phyloP scores from a whole-genome alignment of 2,329 filamentous ascomycete genomes.

The Colletotrichum liriopes region DNA sequence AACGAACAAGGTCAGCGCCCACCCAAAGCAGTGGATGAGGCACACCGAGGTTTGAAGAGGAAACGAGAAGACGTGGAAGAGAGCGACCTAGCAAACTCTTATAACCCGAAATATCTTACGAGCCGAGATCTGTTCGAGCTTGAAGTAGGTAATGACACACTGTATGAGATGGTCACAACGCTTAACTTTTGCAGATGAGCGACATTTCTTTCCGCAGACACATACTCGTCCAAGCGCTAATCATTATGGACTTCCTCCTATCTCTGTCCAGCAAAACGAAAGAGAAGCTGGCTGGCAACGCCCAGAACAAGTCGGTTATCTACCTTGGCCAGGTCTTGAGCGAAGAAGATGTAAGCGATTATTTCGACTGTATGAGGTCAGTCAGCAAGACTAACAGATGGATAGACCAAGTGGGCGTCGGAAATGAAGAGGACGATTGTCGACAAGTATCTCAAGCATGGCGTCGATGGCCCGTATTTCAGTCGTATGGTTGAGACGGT shows the following conservation, averaged over 20 bases:
- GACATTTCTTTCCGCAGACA: constrained; percentile 95
- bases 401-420: constrained; percentile 84
- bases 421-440: constrained; percentile 85
- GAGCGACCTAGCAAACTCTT: constrained; percentile 76
- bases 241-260: constrained; percentile 95
- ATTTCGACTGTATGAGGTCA: not conserved
- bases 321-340: constrained; percentile 82
- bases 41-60: constrained; percentile 77
- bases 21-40: constrained; percentile 73
- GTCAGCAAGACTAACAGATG: constrained; percentile 30
- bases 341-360: constrained; percentile 83
- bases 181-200: constrained; percentile 75
- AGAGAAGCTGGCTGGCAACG: constrained; percentile 78
- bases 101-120: constrained; percentile 99
- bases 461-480: constrained; percentile 91
- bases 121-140: constrained; percentile 96
- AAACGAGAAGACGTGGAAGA: constrained; percentile 73
- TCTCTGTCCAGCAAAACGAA: constrained; percentile 88
- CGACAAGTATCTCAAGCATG: constrained; percentile 84
- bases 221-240: constrained; percentile 94
- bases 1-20: constrained; percentile 63
- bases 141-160: constrained; percentile 72
- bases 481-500: constrained; percentile 98
- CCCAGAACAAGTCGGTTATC: constrained; percentile 88
- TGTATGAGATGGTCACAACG: no score